A percentile compares a stretch with the other conserved stretches of the same genome.
phyloP scores from a whole-genome alignment of 176 grass and related monocot species.

The Rhynchospora breviuscula region DNA sequence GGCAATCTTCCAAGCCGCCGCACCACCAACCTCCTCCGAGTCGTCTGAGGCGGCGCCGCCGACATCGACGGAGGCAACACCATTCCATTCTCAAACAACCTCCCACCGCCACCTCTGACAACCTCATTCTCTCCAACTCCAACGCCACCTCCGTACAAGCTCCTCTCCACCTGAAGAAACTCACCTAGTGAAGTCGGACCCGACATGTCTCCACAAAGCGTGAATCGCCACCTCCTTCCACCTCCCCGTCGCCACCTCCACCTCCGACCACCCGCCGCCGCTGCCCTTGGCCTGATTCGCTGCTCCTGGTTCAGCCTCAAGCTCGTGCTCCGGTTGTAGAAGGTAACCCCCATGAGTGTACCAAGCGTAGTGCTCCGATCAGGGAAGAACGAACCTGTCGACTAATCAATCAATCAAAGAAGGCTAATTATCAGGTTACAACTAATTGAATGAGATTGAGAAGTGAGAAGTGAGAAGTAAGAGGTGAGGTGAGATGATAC shows the following conservation, averaged over 20 bases:
- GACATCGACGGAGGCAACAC: constrained; percentile 21
- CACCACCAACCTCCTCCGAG: constrained; percentile 18
- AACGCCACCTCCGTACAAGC: constrained; percentile 13
- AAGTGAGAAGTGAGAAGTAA: not conserved
- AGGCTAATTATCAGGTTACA: not conserved
- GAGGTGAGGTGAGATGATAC: not conserved
- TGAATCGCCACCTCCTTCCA: constrained; percentile 28
- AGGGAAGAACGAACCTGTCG: constrained; percentile 46
- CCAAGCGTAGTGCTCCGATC: constrained; percentile 42
- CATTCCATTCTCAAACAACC: constrained; percentile 34
- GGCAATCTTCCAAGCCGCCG: constrained; percentile 21
- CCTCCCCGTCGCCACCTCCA: not conserved
- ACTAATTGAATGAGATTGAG: not conserved
- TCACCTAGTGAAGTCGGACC: constrained; percentile 31
- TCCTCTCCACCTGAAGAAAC: constrained; percentile 42
- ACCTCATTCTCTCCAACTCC: constrained; percentile 12
- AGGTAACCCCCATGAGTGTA: constrained; percentile 39
- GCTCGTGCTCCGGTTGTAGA: constrained; percentile 13
- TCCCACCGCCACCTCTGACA: constrained; percentile 11
- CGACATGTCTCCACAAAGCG: constrained; percentile 24
- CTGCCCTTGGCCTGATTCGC: constrained; percentile 14
- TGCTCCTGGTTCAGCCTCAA: not conserved
- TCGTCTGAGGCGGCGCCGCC: constrained; percentile 6
- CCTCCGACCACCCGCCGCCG: not conserved
- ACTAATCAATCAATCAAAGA: not conserved